Base-by-base conservation (phyloP, 2,329 filamentous ascomycete species). In the Penicillium polonicum region DNA sequence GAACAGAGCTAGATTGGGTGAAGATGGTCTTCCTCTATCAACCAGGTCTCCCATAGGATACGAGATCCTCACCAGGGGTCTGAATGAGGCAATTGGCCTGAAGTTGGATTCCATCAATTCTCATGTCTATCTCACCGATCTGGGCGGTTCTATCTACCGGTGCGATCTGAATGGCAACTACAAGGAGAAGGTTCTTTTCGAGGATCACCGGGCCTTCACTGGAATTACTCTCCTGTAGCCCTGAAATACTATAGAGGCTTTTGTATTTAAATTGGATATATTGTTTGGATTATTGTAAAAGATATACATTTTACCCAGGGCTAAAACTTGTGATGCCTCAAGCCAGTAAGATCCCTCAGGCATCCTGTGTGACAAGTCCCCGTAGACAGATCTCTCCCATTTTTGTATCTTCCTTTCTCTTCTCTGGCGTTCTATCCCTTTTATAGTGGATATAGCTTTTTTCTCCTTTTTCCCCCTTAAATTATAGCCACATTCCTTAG, bases 1-100 rank as follows among this genome's bases (percentile, higher is more conserved):
- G 55, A 84, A 85, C 66, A 68, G 74, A 12, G 72, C 70, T 2
- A 60, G 43, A 2, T 35, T 70, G 36, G 27, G 65, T 52, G 55
- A 48, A 27, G 17, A 41, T 27, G 60, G 60, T 5, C 48, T 43
- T 10, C 49, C 31, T 19, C 6, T 44, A 9, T 12, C 25, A 13
- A 39, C 33, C 2, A 36, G 23, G 3, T 45, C 41, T 9, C 2
- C 38, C 3, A 17, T 4, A 1, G 49, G 50, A 8, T 43, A 61
- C 12, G 51, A 66, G 25, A 57, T 65, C 9, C 19, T 71, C n/a
- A 60, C 61, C 6, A 55, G 65, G 2, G 60, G 67, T 17, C 65
- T 71, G 12, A 60, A 69, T 50, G 68, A 71, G 43, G 56, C 65
- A 0, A 71, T 71, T 56, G 69, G 68, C 5, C 33, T 71, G 38